Base-by-base conservation (phyloP, 768 basidiomycete genomes). In the Suillus hirtellus region DNA sequence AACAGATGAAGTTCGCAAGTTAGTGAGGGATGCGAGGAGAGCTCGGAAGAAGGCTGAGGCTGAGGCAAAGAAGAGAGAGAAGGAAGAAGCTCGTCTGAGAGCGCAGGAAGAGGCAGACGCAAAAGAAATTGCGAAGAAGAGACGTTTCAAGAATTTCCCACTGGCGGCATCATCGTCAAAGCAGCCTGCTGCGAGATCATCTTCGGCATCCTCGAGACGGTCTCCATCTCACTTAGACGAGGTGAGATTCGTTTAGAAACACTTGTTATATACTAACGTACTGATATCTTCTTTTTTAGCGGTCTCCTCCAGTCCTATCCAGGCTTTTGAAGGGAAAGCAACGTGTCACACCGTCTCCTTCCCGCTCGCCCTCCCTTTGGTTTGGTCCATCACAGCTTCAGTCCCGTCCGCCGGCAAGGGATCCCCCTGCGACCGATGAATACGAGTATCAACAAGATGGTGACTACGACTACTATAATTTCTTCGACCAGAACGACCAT, bases 1-100 rank as follows among this genome's bases (percentile, higher is more conserved):
- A 31, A 27, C 56, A 19, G 72, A 74, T 8, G 68, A 76, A 35
- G 68, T 78, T 60, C 69, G 68, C 8, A 72, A 65, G 12, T 65
- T 79, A 7, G 72, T 73, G 11, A 78, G 68, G 59, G 79, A 74
- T 63, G 75, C 72, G 19, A 77, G 72, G 44, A 77, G 68, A 59
- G 68, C 72, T 55, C 65, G 71, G 49, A 73, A 66, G 65, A 75
- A 68, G 46, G 67, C 59, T 11, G 68, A 71, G 31, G 70, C 67
- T 11, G 64, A 68, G 37, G 66, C 66, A 12, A 65, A 63, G 60
- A 67, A 52, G 42, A 66, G 64, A 37, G 65, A 71, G 7, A 58
- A 42, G 24, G 47, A 54, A 42, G 65, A 65, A 49, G 66, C 65
- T 52, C 68, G 61, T 40, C 27, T 58, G 59, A 69, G 19, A 40